A percentile compares a stretch with the other conserved stretches of the same genome.
Conservation (phyloP, 176 grass and related monocot genomes). For the Coix lacrymajobi region DNA sequence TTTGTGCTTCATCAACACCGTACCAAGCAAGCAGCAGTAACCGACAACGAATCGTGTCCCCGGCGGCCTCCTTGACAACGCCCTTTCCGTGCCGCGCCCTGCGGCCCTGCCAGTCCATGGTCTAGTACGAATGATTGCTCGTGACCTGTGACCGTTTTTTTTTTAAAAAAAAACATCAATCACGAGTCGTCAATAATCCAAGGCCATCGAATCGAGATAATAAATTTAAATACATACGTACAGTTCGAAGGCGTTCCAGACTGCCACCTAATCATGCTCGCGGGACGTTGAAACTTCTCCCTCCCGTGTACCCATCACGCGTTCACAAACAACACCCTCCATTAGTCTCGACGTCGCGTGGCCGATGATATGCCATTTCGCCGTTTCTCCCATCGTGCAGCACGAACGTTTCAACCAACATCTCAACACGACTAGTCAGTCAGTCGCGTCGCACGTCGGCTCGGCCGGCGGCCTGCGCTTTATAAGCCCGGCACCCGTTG, state of each 20-base stretch:
- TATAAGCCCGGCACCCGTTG: background rate
- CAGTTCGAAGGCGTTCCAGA: background rate
- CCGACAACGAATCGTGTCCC: background rate
- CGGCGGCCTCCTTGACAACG: background rate
- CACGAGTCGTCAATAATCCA: background rate
- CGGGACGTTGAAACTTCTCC: slow-evolving; percentile 23
- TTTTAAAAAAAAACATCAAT: background rate
- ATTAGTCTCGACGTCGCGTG: background rate
- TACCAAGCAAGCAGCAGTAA: background rate
- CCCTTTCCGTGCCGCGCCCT: background rate
- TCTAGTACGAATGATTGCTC: background rate
- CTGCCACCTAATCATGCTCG: slow-evolving; percentile 1
- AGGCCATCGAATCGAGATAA: background rate
- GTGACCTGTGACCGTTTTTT: background rate
- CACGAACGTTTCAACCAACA: slow-evolving; percentile 16
- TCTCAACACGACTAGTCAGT: background rate
- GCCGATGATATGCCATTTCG: background rate
- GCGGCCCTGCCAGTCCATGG: background rate
- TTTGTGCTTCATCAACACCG: background rate
- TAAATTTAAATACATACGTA: background rate
- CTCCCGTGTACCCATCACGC: background rate
- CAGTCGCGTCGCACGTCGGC: background rate
- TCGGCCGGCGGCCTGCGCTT: background rate
- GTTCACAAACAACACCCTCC: background rate
- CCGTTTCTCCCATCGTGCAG: background rate